Conservation (phyloP, 2,329 filamentous ascomycete species). For the Westerdykella ornata region DNA sequence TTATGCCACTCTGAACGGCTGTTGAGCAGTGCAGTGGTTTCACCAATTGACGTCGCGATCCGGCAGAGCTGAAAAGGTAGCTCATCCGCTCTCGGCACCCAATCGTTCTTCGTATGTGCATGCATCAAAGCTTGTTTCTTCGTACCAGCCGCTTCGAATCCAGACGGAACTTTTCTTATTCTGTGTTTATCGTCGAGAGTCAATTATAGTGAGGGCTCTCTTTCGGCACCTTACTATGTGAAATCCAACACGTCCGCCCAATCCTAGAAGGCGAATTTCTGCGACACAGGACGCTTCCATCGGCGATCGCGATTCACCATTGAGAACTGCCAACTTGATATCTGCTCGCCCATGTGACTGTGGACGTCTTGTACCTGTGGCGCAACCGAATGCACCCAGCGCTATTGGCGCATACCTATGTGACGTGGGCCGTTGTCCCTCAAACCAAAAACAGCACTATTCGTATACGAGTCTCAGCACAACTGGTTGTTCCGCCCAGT, state of each 20-base stretch:
- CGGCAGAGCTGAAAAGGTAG: neutral
- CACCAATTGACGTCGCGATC: neutral
- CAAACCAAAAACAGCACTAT: slow-evolving; percentile 13
- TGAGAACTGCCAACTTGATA: neutral
- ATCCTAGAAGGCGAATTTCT: neutral
- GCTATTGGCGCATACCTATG: slow-evolving; percentile 22
- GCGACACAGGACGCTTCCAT: neutral
- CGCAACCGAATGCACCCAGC: neutral
- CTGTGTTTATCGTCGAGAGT: too few species aligned
- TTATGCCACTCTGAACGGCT: neutral
- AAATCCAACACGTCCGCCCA: neutral
- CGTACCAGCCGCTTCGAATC: too few species aligned
- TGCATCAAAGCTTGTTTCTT: too few species aligned
- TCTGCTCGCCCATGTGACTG: neutral
- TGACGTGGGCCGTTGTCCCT: slow-evolving; percentile 16
- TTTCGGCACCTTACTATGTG: neutral
- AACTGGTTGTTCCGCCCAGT: slow-evolving; percentile 3
- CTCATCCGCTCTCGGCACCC: too few species aligned
- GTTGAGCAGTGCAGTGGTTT: neutral
- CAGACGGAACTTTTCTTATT: too few species aligned
- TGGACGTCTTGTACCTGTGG: neutral
- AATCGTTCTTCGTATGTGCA: too few species aligned
- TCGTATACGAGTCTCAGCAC: slow-evolving; percentile 24
- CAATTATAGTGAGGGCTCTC: neutral
- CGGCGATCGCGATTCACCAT: neutral